Conservation (phyloP, 768 basidiomycete genomes). For the Amanita pallidorosea region DNA sequence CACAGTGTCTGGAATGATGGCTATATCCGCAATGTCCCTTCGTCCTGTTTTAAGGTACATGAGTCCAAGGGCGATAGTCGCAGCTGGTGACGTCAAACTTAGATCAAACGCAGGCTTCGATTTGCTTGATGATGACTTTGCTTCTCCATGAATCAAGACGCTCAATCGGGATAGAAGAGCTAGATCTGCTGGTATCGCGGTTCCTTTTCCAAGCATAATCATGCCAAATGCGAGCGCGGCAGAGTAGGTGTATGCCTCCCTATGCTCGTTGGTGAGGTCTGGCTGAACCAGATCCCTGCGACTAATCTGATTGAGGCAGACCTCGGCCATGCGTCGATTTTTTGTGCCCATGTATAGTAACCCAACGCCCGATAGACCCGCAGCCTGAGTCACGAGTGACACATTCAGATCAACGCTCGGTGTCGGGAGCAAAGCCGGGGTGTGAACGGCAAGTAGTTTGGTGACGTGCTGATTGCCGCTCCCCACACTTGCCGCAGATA, state of each 20-base stretch:
- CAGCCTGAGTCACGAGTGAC: slow-evolving; percentile 79
- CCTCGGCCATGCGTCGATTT: slow-evolving; percentile 87
- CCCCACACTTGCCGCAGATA: slow-evolving; percentile 84
- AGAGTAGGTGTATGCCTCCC: slow-evolving; percentile 86
- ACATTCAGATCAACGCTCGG: slow-evolving; percentile 86
- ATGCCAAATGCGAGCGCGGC: slow-evolving; percentile 90
- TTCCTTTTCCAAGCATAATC: slow-evolving; percentile 90
- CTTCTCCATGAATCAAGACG: slow-evolving; percentile 68
- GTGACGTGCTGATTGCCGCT: slow-evolving; percentile 82
- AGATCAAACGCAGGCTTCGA: slow-evolving; percentile 55
- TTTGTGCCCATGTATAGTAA: slow-evolving; percentile 83
- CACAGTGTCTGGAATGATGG: slow-evolving; percentile 74
- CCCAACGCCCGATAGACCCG: slow-evolving; percentile 81
- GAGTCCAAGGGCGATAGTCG: slow-evolving; percentile 79
- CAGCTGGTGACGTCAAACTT: slow-evolving; percentile 86
- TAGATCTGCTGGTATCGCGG: slow-evolving; percentile 67
- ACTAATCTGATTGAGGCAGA: slow-evolving; percentile 77
- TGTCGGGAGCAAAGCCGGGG: slow-evolving; percentile 83
- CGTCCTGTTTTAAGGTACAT: slow-evolving; percentile 88
- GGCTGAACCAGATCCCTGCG: slow-evolving; percentile 68
- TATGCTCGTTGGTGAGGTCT: slow-evolving; percentile 79
- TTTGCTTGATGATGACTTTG: slow-evolving; percentile 27
- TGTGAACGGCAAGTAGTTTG: slow-evolving; percentile 85
- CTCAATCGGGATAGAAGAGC: slow-evolving; percentile 57
- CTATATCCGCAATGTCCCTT: slow-evolving; percentile 75